Evolutionary conservation across 2,329 filamentous ascomycete species (phyloP).

Genomic region (Magnaporthiopsis incrustans): DNA sequence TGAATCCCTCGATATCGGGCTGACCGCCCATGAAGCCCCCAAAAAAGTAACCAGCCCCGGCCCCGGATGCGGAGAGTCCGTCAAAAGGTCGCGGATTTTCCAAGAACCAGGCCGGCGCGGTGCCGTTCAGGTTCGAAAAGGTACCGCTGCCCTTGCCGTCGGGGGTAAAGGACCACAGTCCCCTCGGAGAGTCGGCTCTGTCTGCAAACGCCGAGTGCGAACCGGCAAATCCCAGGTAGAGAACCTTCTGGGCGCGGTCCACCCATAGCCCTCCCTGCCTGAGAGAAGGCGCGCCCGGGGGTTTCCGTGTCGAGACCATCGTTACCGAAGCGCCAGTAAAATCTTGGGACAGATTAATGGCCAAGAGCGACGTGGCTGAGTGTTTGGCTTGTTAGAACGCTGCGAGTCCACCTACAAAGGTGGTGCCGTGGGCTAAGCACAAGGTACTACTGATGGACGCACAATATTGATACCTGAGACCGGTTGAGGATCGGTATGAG

Average conservation of each 20-base stretch:
- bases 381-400: constrained; percentile 6
- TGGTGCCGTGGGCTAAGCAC: not conserved
- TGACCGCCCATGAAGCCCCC: constrained; percentile 9
- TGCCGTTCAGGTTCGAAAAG: constrained; percentile 14
- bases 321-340: constrained; percentile 12
- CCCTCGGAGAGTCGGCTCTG: constrained; percentile 8
- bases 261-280: constrained; percentile 14
- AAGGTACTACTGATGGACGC: constrained; percentile 2
- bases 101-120: constrained; percentile 10
- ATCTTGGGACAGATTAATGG: constrained; percentile 14
- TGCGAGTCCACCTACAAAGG: too few relatives aligned
- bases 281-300: constrained; percentile 10
- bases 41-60: constrained; percentile 12
- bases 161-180: constrained; percentile 15
- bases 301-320: constrained; percentile 12
- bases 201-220: constrained; percentile 11
- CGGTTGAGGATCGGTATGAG: constrained; percentile 13
- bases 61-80: constrained; percentile 12
- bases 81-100: constrained; percentile 11
- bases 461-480: constrained; percentile 15
- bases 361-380: constrained; percentile 12
- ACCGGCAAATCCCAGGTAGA: constrained; percentile 16
- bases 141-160: constrained; percentile 10
- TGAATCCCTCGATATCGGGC: not conserved
- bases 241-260: constrained; percentile 8